Evolutionary conservation across 441 rosid genomes (phyloP), one percentile per base, ranked within the genome.

Genomic region (Mallotus japonicus): DNA sequence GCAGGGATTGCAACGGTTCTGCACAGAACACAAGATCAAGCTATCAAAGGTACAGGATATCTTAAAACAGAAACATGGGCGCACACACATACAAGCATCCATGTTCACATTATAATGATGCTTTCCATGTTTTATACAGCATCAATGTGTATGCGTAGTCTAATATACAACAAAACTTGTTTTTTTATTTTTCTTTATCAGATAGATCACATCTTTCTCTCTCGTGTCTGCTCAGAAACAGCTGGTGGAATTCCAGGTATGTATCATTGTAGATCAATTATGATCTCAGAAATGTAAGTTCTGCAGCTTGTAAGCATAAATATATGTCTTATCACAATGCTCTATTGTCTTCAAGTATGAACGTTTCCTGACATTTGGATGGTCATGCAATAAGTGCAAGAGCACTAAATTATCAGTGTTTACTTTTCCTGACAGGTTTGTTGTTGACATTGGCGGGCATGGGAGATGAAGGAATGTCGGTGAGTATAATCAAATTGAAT

Each of bases 211-310:
- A 81, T 95, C 83, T 91, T 95, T 81, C 84, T 92, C 75, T 95
- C 97, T 59, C 97, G 94, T 63, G 94, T 92, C 16, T 89, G 97
- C 87, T 89, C 99, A 76, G 97, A 95, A 84, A 92, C 99, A 62
- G 90, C 99, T 2, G 95, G 96, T 72, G 99, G 99, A 78, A 87
- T 93, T 83, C 97, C 97, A 85, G 97, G 97, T 91, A 75, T 64
- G 86, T 82, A 16, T 69, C 70, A 54, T 69, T 73, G 46, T 76
- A 60, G 64, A 60, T 77, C 46, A 71, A n/a, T 57, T 60, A 67
- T 56, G 37, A 55, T 54, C 47, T 55, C 71, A 34, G 60, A 57
- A 63, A 46, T 37, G 42, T 66, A 15, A 56, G 47, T 5, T 34
- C 0, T n/a, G 40, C 56, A 15, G 28, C 68, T n/a, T 32, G 11